Base-by-base conservation (phyloP, 1,284 basidiomycete genomes). In the Bjerkandera adusta region DNA sequence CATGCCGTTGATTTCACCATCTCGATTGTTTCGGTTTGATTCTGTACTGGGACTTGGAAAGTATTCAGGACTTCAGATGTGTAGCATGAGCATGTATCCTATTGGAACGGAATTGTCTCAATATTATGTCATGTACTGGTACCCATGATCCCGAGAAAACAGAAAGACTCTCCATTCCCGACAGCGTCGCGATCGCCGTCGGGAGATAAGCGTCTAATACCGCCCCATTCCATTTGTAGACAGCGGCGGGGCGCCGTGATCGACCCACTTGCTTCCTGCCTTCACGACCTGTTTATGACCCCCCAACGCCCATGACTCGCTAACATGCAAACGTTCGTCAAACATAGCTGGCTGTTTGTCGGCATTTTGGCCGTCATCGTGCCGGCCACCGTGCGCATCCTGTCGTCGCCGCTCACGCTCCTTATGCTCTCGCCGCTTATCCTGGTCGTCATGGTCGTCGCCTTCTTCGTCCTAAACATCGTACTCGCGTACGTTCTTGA, bases 361-460 rank as follows among this genome's bases (percentile, higher is more conserved):
- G 80, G 69, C 44, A 27, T 79, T 25, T 62, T 80, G 20, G 79
- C 78, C 24, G 62, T 83, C 33, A 63, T 76, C 16, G 53, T 84
- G 10, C 83, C 85, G 15, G 52, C 75, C 13, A 50, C 74, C 42
- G 65, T 71, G 24, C 81, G 78, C 37, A 62, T 85, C 32, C 53
- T 81, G 34, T 78, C 83, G 1, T 86, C 83, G 1, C 86, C 87
- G 1, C 56, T 88, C 47, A 67, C 72, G 20, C 69, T 90, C 44
- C 57, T 90, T 48, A 67, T 89, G 43, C 59, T 89, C 47, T 79
- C 78, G 22, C 86, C 81, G 35, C 61, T 80, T 49, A 62, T 85
- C 52, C 57, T 86, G 36, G 41, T 79, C 36, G 46, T 77, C 43
- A 61, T 81, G 22, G 66, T 68, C 10, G 15, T 81, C 18, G 68